A percentile compares a stretch with the other conserved stretches of the same genome.
Conservation (phyloP, 1,284 basidiomycete species). For the Leccinum pallidistipes region DNA sequence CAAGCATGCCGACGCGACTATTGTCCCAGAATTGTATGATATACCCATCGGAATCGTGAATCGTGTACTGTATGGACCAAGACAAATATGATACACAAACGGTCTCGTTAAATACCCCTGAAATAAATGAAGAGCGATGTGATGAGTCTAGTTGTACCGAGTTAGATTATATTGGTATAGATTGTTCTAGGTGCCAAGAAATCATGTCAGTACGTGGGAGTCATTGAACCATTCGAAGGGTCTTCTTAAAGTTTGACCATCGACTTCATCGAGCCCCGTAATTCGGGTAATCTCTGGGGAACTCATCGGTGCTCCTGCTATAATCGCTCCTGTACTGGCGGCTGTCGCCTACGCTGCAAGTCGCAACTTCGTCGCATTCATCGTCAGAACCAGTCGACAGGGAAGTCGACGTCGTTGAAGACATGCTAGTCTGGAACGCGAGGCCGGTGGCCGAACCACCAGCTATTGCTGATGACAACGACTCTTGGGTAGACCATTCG, state of each 20-base stretch:
- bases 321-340: slow-evolving; percentile 11
- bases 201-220: slow-evolving; percentile 8
- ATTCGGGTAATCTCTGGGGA: slow-evolving; percentile 17
- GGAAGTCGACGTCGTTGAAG: slow-evolving; percentile 28
- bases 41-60: slow-evolving; percentile 83
- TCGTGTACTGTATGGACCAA: slow-evolving; percentile 56
- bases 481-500: slow-evolving; percentile 17
- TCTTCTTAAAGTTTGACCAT: not conserved
- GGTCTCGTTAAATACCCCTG: slow-evolving; percentile 25
- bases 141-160: slow-evolving; percentile 3
- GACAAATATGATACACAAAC: slow-evolving; percentile 15
- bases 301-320: slow-evolving; percentile 12
- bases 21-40: slow-evolving; percentile 71
- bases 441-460: slow-evolving; percentile 10
- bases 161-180: slow-evolving; percentile 12
- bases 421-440: slow-evolving; percentile 27
- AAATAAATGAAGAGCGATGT: slow-evolving; percentile 11
- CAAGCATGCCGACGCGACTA: slow-evolving; percentile 43
- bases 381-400: slow-evolving; percentile 30
- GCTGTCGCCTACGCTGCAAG: slow-evolving; percentile 4
- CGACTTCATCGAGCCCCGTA: slow-evolving; percentile 10
- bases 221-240: not conserved
- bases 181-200: slow-evolving; percentile 20
- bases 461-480: slow-evolving; percentile 23
- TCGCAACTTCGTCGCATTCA: slow-evolving; percentile 19